A percentile compares a stretch with the other conserved stretches of the same genome.
These are phyloP conservation scores for Salix suchowensis DNA, from an alignment of 345 rosid genomes.

Conservation along the genomic window DNA sequence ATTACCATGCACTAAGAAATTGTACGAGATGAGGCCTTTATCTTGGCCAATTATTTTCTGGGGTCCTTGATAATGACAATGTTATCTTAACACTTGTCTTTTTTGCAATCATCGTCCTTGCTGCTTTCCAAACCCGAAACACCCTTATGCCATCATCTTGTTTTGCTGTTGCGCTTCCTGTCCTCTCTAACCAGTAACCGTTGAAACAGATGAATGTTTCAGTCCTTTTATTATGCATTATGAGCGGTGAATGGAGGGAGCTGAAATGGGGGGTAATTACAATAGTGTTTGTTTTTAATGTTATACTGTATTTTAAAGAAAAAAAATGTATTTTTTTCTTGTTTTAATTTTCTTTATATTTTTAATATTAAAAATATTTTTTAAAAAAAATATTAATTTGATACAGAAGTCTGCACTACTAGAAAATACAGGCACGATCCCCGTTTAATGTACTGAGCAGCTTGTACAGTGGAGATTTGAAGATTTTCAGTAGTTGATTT, in stretches of 20 bases:
- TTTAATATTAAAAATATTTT: too few species aligned
- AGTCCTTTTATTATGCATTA: neutral
- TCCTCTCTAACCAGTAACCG: neutral
- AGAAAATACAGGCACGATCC: neutral
- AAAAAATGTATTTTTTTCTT: too few species aligned
- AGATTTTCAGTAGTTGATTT: neutral
- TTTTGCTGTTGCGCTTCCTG: neutral
- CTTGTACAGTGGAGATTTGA: neutral
- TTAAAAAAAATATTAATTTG: too few species aligned
- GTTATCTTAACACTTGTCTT: neutral
- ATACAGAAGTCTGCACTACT: too few species aligned
- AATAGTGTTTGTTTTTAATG: too few species aligned
- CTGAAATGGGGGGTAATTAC: neutral
- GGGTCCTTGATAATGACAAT: neutral
- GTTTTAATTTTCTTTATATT: too few species aligned
- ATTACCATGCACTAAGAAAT: neutral
- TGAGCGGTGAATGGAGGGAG: neutral
- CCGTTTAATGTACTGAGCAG: neutral
- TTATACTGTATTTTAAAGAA: too few species aligned
- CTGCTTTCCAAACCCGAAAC: neutral
- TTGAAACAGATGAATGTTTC: neutral
- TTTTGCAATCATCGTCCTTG: neutral
- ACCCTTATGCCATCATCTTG: neutral
- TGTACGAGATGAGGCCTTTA: neutral
- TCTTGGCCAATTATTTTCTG: neutral